Percentiles rank a stretch among this genome's conserved stretches.
Conservation (phyloP, 176 grass and related monocot species). For the Poa pratensis region DNA sequence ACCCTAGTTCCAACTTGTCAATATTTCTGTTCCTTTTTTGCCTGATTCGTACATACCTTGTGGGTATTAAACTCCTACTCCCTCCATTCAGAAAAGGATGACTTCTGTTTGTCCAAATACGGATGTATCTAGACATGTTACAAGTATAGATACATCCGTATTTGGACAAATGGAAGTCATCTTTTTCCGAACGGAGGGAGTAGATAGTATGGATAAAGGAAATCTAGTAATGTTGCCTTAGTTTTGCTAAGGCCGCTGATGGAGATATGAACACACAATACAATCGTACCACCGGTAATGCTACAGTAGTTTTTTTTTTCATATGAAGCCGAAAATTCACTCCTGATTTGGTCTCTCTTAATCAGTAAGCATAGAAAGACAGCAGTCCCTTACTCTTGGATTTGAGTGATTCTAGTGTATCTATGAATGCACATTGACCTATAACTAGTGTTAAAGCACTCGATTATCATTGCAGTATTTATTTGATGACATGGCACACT, state of each 20-base stretch:
- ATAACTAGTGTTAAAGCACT: background rate
- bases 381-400: background rate
- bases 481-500: background rate
- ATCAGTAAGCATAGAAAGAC: conserved; percentile 9
- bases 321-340: background rate
- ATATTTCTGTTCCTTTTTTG: background rate
- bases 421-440: background rate
- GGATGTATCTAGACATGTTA: no score
- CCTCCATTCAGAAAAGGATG: no score
- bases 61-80: background rate
- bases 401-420: background rate
- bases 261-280: background rate
- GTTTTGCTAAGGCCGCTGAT: background rate
- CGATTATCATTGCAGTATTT: background rate
- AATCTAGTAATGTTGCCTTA: background rate
- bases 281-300: background rate
- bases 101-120: no score
- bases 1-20: background rate
- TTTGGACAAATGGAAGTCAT: no score
- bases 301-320: conserved; percentile 18
- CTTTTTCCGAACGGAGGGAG: no score
- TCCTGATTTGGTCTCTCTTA: conserved; percentile 8
- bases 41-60: background rate
- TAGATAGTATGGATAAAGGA: background rate
- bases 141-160: no score